Percentiles rank a stretch among this genome's conserved stretches.
These are phyloP conservation scores for Fraxinus floribunda DNA, from an alignment of 305 asterid genomes.

Conservation along the genomic window DNA sequence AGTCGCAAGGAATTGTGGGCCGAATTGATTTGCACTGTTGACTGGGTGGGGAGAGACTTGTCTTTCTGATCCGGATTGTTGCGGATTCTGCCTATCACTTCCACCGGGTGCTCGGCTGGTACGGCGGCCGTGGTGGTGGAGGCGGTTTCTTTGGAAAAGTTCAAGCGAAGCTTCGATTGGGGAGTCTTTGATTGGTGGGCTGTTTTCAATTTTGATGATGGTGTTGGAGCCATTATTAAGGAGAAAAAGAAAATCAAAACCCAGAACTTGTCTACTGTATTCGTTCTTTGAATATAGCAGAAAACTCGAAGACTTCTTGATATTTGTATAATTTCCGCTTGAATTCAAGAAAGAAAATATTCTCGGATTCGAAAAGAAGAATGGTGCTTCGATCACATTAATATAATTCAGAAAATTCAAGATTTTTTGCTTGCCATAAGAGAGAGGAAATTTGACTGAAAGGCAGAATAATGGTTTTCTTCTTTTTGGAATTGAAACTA, in stretches of 20 bases:
- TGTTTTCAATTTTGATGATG: conserved; percentile 53
- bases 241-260: neutral
- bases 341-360: neutral
- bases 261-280: neutral
- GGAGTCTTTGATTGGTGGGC: conserved; percentile 71
- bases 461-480: neutral
- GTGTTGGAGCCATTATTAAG: conserved; percentile 61
- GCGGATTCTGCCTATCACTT: conserved; percentile 78
- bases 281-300: neutral
- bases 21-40: conserved; percentile 52
- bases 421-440: neutral
- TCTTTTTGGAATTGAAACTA: conserved; percentile 30
- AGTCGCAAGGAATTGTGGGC: conserved; percentile 61
- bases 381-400: neutral
- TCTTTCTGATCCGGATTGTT: conserved; percentile 62
- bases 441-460: neutral
- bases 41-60: conserved; percentile 28
- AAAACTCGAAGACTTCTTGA: neutral
- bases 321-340: neutral
- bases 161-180: conserved; percentile 56
- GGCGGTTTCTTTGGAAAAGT: conserved; percentile 41
- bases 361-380: neutral
- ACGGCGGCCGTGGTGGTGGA: conserved; percentile 15
- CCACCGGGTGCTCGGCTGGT: conserved; percentile 86
- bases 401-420: neutral